Conservation (phyloP, 202 grass and related monocot genomes). For the Panicum hallii region DNA sequence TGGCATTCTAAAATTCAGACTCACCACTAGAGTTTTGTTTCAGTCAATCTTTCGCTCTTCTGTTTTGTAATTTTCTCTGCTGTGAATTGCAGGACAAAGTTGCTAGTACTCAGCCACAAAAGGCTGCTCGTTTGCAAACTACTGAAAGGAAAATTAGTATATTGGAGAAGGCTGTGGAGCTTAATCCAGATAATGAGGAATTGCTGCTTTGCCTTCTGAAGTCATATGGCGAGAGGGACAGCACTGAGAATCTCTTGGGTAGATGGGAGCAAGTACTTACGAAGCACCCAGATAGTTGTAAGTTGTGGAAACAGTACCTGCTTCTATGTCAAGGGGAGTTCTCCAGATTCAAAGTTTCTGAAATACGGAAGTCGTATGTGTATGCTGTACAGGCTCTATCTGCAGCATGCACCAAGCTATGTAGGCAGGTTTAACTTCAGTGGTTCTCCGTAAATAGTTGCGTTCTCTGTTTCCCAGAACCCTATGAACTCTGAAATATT, state of each 20-base stretch:
- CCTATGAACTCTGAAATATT: constrained; percentile 7
- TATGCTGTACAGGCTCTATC: constrained; percentile 89
- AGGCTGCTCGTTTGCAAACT: constrained; percentile 81
- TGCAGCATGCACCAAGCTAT: constrained; percentile 80
- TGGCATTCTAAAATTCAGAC: constrained; percentile 10
- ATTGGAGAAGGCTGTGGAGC: constrained; percentile 85
- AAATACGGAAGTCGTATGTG: constrained; percentile 67
- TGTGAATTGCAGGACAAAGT: constrained; percentile 76
- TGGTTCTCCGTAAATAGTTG: constrained; percentile 46
- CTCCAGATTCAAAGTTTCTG: constrained; percentile 93
- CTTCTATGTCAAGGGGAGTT: constrained; percentile 92
- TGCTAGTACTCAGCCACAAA: constrained; percentile 74
- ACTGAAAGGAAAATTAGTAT: constrained; percentile 98
- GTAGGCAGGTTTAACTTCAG: constrained; percentile 86
- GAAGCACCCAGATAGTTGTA: constrained; percentile 78
- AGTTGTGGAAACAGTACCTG: constrained; percentile 94
- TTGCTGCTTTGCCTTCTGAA: constrained; percentile 84
- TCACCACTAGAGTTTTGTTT: constrained; percentile 39
- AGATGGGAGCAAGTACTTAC: constrained; percentile 90
- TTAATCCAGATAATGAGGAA: constrained; percentile 89
- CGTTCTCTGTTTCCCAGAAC: constrained; percentile 8
- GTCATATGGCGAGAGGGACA: constrained; percentile 85
- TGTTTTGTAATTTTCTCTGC: constrained; percentile 29
- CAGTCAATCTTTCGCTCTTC: constrained; percentile 20
- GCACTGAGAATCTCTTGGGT: constrained; percentile 56